Evolutionary conservation across 495 filamentous ascomycete genomes (phyloP), one percentile per base, ranked within the genome.

Genomic region (Talaromyces liani): DNA sequence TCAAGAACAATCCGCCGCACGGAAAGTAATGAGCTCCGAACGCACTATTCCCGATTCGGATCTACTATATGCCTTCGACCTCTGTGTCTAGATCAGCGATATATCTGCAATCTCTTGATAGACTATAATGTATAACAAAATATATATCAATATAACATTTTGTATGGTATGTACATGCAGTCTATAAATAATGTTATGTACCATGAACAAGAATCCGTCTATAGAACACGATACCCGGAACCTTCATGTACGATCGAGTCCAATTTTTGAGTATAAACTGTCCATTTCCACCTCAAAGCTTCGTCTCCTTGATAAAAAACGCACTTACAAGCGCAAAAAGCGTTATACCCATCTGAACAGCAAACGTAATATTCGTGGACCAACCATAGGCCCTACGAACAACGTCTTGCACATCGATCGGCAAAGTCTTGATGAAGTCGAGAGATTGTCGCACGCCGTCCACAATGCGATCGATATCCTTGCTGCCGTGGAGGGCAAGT

Each of bases 401-500:
- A 24, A 89, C 71, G 18, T 73, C 75, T 36, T 80, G 82, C 4
- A 88, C 72, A 2, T 70, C 77, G 0, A 88, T 85, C 4, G 88
- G 84, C n/a, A 96, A 77, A 1, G 73, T 79, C 60, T 82, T 83
- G 70, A 93, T 87, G 66, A 81, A 91, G 24, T 88, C 84, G 33
- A 95, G 76, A 69, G 86, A 91, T 75, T 90, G 78, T 49, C 91
- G 82, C 12, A 94, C 91, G 10, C 80, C 77, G 55, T 85, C 81
- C 18, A 92, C 87, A 66, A 94, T 92, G 63, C 84, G 75, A 55
- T 85, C 83, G 1, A 87, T 88, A 59, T 89, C 83, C 29, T 82
- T 76, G 58, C 81, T 86, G 63, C 77, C 80, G 24, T 73, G 73
- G 34, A 93, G 71, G 2, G 69, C 76, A 14, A 69, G 72, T 22